Evolutionary conservation across 345 rosid genomes (phyloP).

Genomic region (Isatis tinctoria): DNA sequence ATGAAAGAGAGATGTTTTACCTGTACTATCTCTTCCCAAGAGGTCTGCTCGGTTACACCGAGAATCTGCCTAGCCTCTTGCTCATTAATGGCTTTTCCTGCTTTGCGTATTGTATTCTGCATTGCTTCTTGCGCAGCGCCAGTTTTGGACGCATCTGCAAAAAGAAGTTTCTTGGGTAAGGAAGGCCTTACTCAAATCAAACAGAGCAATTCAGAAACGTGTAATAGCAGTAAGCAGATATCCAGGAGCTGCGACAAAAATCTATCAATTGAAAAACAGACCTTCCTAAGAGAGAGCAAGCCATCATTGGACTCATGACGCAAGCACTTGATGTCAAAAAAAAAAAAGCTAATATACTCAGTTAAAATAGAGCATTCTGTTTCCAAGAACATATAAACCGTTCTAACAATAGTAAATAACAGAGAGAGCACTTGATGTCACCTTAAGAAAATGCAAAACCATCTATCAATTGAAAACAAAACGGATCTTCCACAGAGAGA

Average conservation of each 20-base stretch:
- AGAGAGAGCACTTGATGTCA: background rate
- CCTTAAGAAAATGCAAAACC: background rate
- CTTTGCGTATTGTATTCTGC: constrained; percentile 58
- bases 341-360: background rate
- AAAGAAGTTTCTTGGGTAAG: background rate
- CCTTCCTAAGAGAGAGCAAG: background rate
- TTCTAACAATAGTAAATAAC: background rate
- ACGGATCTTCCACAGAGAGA: background rate
- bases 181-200: background rate
- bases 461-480: background rate
- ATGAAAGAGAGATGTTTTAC: constrained; percentile 24
- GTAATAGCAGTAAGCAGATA: background rate
- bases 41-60: constrained; percentile 56
- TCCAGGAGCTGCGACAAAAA: background rate
- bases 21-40: constrained; percentile 87
- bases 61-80: constrained; percentile 92
- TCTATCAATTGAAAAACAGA: background rate
- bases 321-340: background rate
- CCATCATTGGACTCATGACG: background rate
- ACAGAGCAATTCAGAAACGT: background rate
- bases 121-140: constrained; percentile 85
- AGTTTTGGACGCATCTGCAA: constrained; percentile 74
- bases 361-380: background rate
- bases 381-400: background rate
- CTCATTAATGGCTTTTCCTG: constrained; percentile 65